Conservation (phyloP, 2,329 filamentous ascomycete species). For the Ophiostoma piceae region DNA sequence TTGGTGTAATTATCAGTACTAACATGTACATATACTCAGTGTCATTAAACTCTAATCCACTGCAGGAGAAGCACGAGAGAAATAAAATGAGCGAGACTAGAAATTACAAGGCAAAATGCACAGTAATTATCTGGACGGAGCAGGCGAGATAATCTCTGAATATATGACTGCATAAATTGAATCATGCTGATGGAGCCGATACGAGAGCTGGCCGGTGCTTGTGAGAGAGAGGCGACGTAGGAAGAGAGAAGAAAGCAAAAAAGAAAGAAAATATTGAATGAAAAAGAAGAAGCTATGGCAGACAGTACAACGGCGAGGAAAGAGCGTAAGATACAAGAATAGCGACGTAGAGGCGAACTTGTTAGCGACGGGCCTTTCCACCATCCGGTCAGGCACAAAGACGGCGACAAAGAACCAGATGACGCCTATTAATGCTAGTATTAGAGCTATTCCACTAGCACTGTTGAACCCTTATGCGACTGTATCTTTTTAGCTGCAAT, state of each 20-base stretch:
- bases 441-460: not conserved
- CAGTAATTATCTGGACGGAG: not conserved
- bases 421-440: not conserved
- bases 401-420: not conserved
- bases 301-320: not conserved
- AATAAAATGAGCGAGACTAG: conserved; percentile 10
- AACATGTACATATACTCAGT: not conserved
- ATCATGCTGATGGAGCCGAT: not conserved
- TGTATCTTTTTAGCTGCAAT: not conserved
- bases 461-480: not conserved
- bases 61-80: conserved; percentile 4
- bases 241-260: not conserved
- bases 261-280: not conserved
- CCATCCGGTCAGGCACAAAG: conserved; percentile 2
- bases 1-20: accelerated
- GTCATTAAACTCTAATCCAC: conserved; percentile 8
- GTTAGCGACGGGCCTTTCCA: conserved; percentile 10
- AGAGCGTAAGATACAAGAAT: not conserved
- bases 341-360: not conserved
- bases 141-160: not conserved
- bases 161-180: conserved; percentile 3
- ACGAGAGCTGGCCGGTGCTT: not conserved
- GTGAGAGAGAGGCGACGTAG: not conserved
- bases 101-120: conserved; percentile 6
- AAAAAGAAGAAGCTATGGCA: not conserved